Evolutionary conservation across 805 yeast species (phyloP).

Genomic region (Kurtzmaniella cleridarum): DNA sequence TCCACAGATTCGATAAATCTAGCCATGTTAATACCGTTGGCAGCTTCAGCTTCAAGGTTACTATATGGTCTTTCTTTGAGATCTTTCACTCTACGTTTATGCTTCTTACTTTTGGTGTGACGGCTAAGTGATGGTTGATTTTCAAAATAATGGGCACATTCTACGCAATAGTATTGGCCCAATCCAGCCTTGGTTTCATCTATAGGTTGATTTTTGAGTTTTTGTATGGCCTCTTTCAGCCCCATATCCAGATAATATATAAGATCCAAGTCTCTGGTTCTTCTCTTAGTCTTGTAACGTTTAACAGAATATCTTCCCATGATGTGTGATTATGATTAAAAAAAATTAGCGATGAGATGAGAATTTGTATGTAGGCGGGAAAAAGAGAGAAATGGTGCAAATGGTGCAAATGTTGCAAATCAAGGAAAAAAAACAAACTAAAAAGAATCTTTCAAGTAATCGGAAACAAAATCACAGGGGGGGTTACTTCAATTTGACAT

Average conservation of each 20-base stretch:
- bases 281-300: slow-evolving; percentile 85
- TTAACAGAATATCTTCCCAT: slow-evolving; percentile 89
- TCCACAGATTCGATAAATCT: slow-evolving; percentile 63
- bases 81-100: slow-evolving; percentile 79
- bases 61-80: slow-evolving; percentile 79
- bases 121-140: slow-evolving; percentile 64
- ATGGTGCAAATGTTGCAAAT: too few species aligned
- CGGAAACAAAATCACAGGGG: too few species aligned
- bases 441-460: too few species aligned
- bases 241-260: slow-evolving; percentile 67
- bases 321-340: slow-evolving; percentile 5
- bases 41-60: slow-evolving; percentile 85
- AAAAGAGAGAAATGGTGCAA: too few species aligned
- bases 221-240: slow-evolving; percentile 54
- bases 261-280: slow-evolving; percentile 78
- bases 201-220: slow-evolving; percentile 71
- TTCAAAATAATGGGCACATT: slow-evolving; percentile 90
- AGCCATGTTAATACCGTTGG: slow-evolving; percentile 70
- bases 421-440: too few species aligned
- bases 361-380: too few species aligned
- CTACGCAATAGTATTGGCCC: slow-evolving; percentile 91
- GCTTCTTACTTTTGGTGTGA: slow-evolving; percentile 73
- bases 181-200: slow-evolving; percentile 91
- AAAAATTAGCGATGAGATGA: too few species aligned
- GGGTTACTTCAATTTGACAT: too few species aligned